Percentiles rank a stretch among this genome's conserved stretches.
Evolutionary conservation across 345 rosid genomes (phyloP).

Genomic region (Anastatica hierochuntica): DNA sequence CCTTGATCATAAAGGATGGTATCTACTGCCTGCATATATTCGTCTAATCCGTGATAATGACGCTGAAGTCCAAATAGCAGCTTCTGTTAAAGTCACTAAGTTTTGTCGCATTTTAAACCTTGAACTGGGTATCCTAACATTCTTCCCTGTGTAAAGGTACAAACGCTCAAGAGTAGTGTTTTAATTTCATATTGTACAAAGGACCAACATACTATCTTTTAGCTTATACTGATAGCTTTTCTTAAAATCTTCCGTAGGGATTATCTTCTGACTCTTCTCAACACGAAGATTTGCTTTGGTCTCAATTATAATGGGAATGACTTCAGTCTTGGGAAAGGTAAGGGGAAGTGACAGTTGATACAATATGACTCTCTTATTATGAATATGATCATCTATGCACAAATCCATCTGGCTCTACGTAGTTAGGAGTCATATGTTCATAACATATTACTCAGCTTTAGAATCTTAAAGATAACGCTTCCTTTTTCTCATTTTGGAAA

Average conservation of each 20-base stretch:
- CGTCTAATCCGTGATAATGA: constrained; percentile 94
- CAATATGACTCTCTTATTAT: no score
- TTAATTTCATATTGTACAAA: neutral
- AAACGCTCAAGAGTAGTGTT: neutral
- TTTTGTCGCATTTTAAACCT: constrained; percentile 87
- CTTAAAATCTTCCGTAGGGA: constrained; percentile 44
- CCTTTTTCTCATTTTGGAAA: no score
- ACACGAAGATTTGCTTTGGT: constrained; percentile 96
- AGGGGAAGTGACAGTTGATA: no score
- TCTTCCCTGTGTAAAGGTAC: constrained; percentile 93
- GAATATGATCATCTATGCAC: no score
- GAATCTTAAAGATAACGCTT: no score
- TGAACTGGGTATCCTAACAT: constrained; percentile 77
- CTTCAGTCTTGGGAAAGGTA: constrained; percentile 73
- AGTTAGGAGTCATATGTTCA: no score
- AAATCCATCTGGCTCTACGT: no score
- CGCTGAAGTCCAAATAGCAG: no score
- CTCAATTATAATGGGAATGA: constrained; percentile 98
- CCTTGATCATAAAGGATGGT: constrained; percentile 43
- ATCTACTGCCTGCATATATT: constrained; percentile 89
- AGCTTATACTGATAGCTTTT: neutral
- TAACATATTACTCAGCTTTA: no score
- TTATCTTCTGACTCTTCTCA: constrained; percentile 94
- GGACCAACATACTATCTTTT: neutral
- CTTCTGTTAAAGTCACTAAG: constrained; percentile 93